These are phyloP conservation scores for Lactarius sanguifluus DNA, from an alignment of 768 basidiomycete genomes.

Conservation along the genomic window DNA sequence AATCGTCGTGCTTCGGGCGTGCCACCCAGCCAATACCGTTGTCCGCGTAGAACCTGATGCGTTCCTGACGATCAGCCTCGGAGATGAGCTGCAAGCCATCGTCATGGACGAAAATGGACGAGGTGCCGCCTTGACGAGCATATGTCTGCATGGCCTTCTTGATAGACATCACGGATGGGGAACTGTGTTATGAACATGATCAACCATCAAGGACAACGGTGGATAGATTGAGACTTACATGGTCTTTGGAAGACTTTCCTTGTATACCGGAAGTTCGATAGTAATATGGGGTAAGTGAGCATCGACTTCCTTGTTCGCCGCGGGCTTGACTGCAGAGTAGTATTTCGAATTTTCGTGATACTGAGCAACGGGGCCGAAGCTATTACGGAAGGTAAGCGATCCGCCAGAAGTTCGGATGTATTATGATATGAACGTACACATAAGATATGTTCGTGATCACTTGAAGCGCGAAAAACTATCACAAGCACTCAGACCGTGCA, in stretches of 20 bases:
- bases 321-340: conserved; percentile 70
- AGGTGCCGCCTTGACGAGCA: conserved; percentile 84
- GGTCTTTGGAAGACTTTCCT: conserved; percentile 77
- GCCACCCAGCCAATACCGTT: conserved; percentile 84
- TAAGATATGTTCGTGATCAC: conserved; percentile 63
- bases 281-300: conserved; percentile 69
- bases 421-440: conserved; percentile 48
- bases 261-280: conserved; percentile 86
- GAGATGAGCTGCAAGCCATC: conserved; percentile 74
- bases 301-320: conserved; percentile 62
- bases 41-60: conserved; percentile 72
- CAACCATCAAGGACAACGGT: not conserved
- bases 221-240: conserved; percentile 53
- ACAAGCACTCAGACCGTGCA: not conserved
- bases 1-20: conserved; percentile 65
- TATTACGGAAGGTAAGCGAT: conserved; percentile 32
- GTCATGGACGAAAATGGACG: conserved; percentile 77
- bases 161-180: conserved; percentile 71
- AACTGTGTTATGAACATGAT: conserved; percentile 39
- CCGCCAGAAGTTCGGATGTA: not conserved
- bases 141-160: conserved; percentile 92
- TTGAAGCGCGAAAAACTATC: conserved; percentile 73
- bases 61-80: conserved; percentile 60
- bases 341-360: conserved; percentile 83
- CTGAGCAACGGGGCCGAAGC: conserved; percentile 81